Evolutionary conservation across 1,139 yeast species (phyloP).

Genomic region (Pichia cactophila): DNA sequence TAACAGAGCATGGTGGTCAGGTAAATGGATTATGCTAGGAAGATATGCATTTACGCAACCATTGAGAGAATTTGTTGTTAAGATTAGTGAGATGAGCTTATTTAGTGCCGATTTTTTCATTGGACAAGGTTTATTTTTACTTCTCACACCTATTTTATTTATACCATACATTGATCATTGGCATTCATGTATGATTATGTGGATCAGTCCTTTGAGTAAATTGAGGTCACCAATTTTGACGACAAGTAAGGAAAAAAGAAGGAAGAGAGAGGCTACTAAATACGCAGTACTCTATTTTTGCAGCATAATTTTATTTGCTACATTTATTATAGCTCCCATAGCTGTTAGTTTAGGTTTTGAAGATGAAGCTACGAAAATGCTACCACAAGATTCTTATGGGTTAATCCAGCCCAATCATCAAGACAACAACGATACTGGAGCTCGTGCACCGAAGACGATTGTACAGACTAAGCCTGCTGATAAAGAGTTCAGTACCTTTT

Average conservation of each 20-base stretch:
- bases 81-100: conserved; percentile 56
- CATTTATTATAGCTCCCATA: conserved; percentile 21
- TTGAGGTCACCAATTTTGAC: conserved; percentile 38
- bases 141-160: conserved; percentile 55
- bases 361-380: conserved; percentile 18
- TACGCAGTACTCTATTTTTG: conserved; percentile 39
- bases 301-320: conserved; percentile 23
- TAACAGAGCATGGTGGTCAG: conserved; percentile 83
- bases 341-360: conserved; percentile 16
- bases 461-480: conserved; percentile 19
- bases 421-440: conserved; percentile 57
- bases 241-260: conserved; percentile 30
- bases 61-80: conserved; percentile 58
- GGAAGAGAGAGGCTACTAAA: conserved; percentile 32
- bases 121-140: conserved; percentile 55
- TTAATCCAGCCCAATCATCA: conserved; percentile 52
- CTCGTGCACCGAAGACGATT: conserved; percentile 28
- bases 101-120: conserved; percentile 68
- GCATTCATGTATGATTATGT: conserved; percentile 74
- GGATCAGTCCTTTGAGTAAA: conserved; percentile 65
- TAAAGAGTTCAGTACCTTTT: conserved; percentile 19
- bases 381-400: conserved; percentile 26
- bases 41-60: conserved; percentile 58
- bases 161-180: conserved; percentile 67
- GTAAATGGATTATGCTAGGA: conserved; percentile 59